Evolutionary conservation across 2,329 filamentous ascomycete species (phyloP), one percentile per base, ranked within the genome.

Genomic region (Basipetospora chlamydospora): DNA sequence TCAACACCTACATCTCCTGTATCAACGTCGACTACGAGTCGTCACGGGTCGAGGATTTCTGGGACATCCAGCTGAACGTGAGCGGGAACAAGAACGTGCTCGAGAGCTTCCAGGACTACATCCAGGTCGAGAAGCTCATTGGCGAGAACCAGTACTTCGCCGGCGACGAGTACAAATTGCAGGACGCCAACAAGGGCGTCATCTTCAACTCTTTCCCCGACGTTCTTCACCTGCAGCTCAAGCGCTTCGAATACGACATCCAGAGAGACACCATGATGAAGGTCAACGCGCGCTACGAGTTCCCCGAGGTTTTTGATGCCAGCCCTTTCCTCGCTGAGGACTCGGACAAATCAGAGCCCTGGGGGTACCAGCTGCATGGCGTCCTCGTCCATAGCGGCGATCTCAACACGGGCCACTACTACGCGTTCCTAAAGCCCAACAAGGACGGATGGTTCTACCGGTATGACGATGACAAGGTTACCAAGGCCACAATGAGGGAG

Each of bases 111-210:
- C 78, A 78, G 52, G 87, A 96, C 57, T 98, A 98, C 54, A 80
- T 98, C 47, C 80, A 93, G 50, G 88, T 95, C 25, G 90, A 98
- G 58, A 93, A 87, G 23, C 79, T 98, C 57, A 87, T 96, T 46
- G 90, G 90, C 28, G 92, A 98, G 55, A 98, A 98, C 63, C 93
- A 96, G 56, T 98, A 98, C 53, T 90, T 85, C 55, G 90, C 90
- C 2, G 80, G 81, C 33, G 81, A 93, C 47, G 77, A 90, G 33
- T 80, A 83, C 61, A 90, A 90, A 48, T 68, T 96, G 28, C 90
- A 98, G 54, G 90, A 98, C 54, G 90, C 90, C 35, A 87, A 85
- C 63, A 98, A 98, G 58, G 90, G 90, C 36, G 90, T 95, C 46
- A 95, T 98, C 43, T 98, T 98, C 54, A 84, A 86, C 53, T 83